Evolutionary conservation across 2,329 filamentous ascomycete species (phyloP), one percentile per base, ranked within the genome.

Genomic region (Neoascochyta sp.): DNA sequence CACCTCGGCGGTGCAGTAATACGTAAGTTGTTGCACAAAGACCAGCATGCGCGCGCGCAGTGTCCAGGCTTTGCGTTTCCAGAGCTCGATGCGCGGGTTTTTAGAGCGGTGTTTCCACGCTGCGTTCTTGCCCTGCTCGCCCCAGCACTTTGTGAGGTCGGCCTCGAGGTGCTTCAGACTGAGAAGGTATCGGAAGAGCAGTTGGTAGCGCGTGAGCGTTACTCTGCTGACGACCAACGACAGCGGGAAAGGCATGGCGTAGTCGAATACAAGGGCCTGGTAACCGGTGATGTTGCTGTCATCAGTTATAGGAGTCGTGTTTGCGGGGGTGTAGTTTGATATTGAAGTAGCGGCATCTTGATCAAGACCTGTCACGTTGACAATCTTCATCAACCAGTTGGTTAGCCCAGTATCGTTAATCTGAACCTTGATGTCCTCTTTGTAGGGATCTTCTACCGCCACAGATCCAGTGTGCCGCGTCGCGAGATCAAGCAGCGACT

Each of bases 1-100:
- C 31, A 98, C 92, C 64, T 98, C 92, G 1, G 87, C 81, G 0
- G 92, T 96, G 65, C 88, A 96, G 60, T 95, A 98, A 64, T 96
- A 98, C 5, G 95, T 75, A 20, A 96, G 72, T 60, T 98, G 92
- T 63, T 98, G 92, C 2, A 96, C 87, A 56, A 96, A 98, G 7
- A 95, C 86, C 7, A 96, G 73, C 92, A 98, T 98, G 26, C 92
- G 79, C 3, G 89, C 87, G 18, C 92, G 78, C 34, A 98, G 67
- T 3, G 87, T 95, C 82, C 87, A 96, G 1, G 90, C 87, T 16
- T 86, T 76, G 22, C 89, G 78, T 62, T 98, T 98, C 88, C 89
- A 96, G 32, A 84, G 76, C 64, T 95, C 90, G 9, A 96, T 75
- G 16, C 76, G 75, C 24, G 74, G 75, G 45, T 81, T 79, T 4